Conservation (phyloP, 2,329 filamentous ascomycete species). For the Colletotrichum tropicale region DNA sequence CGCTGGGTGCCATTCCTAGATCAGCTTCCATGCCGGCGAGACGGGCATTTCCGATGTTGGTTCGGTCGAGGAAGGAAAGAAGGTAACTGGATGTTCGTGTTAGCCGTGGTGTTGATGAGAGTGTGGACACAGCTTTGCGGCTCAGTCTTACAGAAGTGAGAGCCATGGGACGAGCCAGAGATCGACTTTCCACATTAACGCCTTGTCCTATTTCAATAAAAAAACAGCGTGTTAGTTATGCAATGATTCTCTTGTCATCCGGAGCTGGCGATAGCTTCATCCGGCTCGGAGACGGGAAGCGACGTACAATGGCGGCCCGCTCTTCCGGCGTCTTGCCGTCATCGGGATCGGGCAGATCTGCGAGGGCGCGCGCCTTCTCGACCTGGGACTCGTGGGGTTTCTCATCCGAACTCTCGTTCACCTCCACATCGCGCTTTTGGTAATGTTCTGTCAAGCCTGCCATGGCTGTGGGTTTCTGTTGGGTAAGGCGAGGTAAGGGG, state of each 20-base stretch:
- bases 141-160: conserved; percentile 24
- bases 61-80: conserved; percentile 31
- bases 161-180: conserved; percentile 64
- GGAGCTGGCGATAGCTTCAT: not conserved
- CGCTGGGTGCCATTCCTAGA: conserved; percentile 31
- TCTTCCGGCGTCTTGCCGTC: conserved; percentile 69
- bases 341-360: conserved; percentile 50
- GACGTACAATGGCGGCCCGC: conserved; percentile 59
- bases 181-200: conserved; percentile 67
- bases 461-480: conserved; percentile 8
- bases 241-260: not conserved
- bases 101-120: not conserved
- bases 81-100: conserved; percentile 21
- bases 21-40: conserved; percentile 28
- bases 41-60: conserved; percentile 30
- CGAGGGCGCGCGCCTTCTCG: conserved; percentile 31
- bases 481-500: not conserved
- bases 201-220: conserved; percentile 56
- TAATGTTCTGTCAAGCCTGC: not conserved
- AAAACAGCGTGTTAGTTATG: not conserved
- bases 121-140: not conserved
- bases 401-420: conserved; percentile 15
- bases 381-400: conserved; percentile 20
- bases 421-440: conserved; percentile 15
- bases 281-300: conserved; percentile 26